Evolutionary conservation across 768 basidiomycete genomes (phyloP).

Genomic region (Tulasnella sp.): DNA sequence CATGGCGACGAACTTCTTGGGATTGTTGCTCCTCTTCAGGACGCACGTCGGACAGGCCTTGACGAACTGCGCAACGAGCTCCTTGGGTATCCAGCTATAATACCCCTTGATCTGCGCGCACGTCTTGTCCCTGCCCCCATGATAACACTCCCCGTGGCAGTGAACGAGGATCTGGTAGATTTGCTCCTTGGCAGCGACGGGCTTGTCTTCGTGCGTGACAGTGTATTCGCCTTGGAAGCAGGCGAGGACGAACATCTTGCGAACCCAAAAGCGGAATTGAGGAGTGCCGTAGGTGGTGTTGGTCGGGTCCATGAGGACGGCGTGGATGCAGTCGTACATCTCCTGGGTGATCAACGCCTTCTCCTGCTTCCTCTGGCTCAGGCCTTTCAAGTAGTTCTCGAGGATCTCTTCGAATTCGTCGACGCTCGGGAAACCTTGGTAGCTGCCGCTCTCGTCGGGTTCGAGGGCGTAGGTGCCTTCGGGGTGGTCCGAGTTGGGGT

Average conservation of each 20-base stretch:
- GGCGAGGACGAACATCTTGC: slow-evolving; percentile 58
- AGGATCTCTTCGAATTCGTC: slow-evolving; percentile 54
- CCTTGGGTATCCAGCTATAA: slow-evolving; percentile 81
- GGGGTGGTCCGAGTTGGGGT: neutral
- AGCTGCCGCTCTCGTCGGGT: slow-evolving; percentile 21
- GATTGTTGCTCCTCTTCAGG: slow-evolving; percentile 37
- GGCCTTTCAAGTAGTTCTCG: slow-evolving; percentile 47
- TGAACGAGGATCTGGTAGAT: slow-evolving; percentile 71
- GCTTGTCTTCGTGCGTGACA: slow-evolving; percentile 60
- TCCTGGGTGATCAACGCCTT: slow-evolving; percentile 67
- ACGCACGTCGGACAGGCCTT: slow-evolving; percentile 70
- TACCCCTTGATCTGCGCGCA: slow-evolving; percentile 53
- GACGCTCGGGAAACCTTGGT: slow-evolving; percentile 53
- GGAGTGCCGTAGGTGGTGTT: slow-evolving; percentile 43
- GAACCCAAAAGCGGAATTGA: slow-evolving; percentile 68
- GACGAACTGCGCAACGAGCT: slow-evolving; percentile 70
- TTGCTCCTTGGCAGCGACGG: slow-evolving; percentile 70
- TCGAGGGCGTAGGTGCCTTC: slow-evolving; percentile 18
- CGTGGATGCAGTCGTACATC: slow-evolving; percentile 66
- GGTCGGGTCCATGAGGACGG: slow-evolving; percentile 50
- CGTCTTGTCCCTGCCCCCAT: slow-evolving; percentile 77
- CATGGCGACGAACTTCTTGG: slow-evolving; percentile 22
- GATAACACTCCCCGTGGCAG: slow-evolving; percentile 55
- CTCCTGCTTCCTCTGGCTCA: slow-evolving; percentile 50
- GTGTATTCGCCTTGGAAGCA: slow-evolving; percentile 33